Evolutionary conservation across 345 rosid genomes (phyloP), one percentile per base, ranked within the genome.

Genomic region (Kernera saxatilis): DNA sequence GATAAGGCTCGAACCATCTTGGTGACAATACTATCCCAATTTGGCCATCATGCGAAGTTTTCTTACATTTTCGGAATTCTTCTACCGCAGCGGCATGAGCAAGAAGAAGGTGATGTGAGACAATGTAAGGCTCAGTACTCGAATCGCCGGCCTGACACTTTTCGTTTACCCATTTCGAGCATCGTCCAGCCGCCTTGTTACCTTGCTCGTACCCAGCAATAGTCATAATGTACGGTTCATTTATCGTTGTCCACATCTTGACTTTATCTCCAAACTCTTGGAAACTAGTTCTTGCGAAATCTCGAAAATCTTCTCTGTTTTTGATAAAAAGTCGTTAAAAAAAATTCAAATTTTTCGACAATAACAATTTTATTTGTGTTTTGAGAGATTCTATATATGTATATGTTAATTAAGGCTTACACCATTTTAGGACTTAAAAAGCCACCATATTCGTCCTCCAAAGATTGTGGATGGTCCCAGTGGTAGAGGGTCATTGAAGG

Each of bases 381-480:
- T 14, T 61, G 23, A 46, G n/a, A 56, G 51, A 21, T 51, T n/a
- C n/a, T n/a, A n/a, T n/a, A n/a, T n/a, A 6, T n/a, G n/a, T 44
- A 19, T 37, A 21, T 36, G 8, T 51, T 30, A 19, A 10, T 27
- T 71, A 27, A 27, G 23, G 30, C 85, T 81, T 82, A 85, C 89
- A 80, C 80, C 8, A 85, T 71, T 5, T 45, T 48, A 32, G 80
- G 66, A 40, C 81, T 83, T 46, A 82, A 64, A 45, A 83, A 82
- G 29, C 89, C 89, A 27, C 76, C 82, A 55, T 79, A 82, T 4
- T 83, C 84, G 2, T 83, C 86, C 63, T 82, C 84, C 61, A 85
- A 35, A 46, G 80, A 45, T 49, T 74, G 86, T 53, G 86, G 90
- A 29, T 78, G 81, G 50, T 85, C 87, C 85, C 84, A 83, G 2